Conservation (phyloP, 108 stramenopile species). For the Cyclotella cryptica region DNA sequence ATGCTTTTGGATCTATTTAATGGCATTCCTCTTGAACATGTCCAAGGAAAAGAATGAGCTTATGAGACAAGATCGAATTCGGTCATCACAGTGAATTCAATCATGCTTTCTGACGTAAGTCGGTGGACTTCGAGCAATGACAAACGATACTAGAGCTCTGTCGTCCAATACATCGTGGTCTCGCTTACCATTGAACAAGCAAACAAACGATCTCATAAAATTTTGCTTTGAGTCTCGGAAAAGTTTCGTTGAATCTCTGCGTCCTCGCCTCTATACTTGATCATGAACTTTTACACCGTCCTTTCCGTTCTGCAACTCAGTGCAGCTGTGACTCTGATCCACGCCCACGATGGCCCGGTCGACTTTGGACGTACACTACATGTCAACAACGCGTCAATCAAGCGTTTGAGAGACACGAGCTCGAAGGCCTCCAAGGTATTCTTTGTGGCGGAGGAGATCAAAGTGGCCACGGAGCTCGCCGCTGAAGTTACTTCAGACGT, state of each 20-base stretch:
- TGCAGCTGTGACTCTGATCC: not conserved
- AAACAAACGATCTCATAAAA: not conserved
- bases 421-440: constrained; percentile 12
- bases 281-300: constrained; percentile 11
- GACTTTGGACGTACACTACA: constrained; percentile 19
- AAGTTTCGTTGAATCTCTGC: not conserved
- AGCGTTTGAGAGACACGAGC: constrained; percentile 6
- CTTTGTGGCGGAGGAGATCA: constrained; percentile 12
- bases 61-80: no score
- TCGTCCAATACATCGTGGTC: not conserved
- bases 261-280: not conserved
- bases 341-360: not conserved
- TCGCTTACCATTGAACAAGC: not conserved
- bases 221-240: not conserved
- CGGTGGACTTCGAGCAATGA: constrained; percentile 2
- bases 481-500: not conserved
- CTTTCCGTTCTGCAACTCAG: not conserved
- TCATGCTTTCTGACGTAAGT: no score
- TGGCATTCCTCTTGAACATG: no score
- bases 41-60: no score
- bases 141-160: not conserved
- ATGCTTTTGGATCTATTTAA: no score
- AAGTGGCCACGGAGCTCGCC: constrained; percentile 5
- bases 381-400: not conserved
- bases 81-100: no score